A percentile compares a stretch with the other conserved stretches of the same genome.
Conservation (phyloP, 306 rosid genomes). For the Hippophae rhamnoides region DNA sequence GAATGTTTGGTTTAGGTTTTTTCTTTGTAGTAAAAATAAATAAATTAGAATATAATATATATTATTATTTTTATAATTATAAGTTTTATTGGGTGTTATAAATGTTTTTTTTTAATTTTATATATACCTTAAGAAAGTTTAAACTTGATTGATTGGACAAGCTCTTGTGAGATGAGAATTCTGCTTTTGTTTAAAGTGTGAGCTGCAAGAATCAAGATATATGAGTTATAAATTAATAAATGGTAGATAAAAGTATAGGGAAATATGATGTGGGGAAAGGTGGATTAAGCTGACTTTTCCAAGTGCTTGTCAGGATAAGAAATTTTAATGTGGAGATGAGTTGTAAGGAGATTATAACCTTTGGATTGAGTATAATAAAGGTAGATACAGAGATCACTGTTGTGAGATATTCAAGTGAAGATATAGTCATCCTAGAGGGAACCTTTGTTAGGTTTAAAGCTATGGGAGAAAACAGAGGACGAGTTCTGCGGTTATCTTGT, state of each 20-base stretch:
- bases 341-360: slow-evolving; percentile 4
- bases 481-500: slow-evolving; percentile 47
- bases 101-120: no score
- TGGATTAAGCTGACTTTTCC: background rate
- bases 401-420: background rate
- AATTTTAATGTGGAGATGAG: background rate
- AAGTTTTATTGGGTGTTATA: no score
- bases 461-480: slow-evolving; percentile 34
- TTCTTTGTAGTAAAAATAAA: no score
- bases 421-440: background rate
- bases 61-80: no score
- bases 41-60: no score
- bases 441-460: slow-evolving; percentile 18
- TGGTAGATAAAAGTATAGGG: background rate
- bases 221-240: background rate
- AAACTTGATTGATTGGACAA: no score
- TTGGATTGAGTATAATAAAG: slow-evolving; percentile 3
- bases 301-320: background rate
- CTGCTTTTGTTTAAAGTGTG: no score
- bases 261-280: background rate
- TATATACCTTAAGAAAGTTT: no score
- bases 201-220: no score
- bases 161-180: no score
- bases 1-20: no score
- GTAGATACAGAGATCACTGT: background rate